Conservation (phyloP, 2,329 filamentous ascomycete genomes). For the Trichophyton rubrum region DNA sequence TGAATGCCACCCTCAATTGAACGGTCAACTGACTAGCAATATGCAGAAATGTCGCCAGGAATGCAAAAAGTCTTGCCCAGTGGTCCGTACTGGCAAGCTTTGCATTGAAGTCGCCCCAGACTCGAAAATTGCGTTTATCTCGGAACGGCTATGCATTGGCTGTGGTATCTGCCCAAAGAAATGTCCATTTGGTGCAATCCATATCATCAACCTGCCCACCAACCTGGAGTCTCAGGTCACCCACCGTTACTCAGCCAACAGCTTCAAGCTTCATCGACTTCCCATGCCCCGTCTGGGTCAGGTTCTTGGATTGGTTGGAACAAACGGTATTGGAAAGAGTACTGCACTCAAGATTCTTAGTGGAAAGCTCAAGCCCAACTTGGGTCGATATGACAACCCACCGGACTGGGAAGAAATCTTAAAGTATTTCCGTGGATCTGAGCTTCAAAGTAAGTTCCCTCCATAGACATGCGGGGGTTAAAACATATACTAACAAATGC, state of each 20-base stretch:
- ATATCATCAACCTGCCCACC: slow-evolving; percentile 99
- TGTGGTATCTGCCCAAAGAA: slow-evolving; percentile 99
- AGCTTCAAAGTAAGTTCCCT: slow-evolving; percentile 67
- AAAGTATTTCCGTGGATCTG: slow-evolving; percentile 94
- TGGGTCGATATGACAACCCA: slow-evolving; percentile 89
- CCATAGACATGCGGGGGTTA: slow-evolving; percentile 4
- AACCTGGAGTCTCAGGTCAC: slow-evolving; percentile 98
- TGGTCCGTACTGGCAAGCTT: slow-evolving; percentile 92
- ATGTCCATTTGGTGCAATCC: slow-evolving; percentile 96
- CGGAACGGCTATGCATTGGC: slow-evolving; percentile 88
- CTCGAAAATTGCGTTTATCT: slow-evolving; percentile 95
- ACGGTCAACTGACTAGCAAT: background rate
- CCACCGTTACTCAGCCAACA: slow-evolving; percentile 97
- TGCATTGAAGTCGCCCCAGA: slow-evolving; percentile 86
- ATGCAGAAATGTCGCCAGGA: slow-evolving; percentile 90
- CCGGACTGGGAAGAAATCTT: slow-evolving; percentile 99
- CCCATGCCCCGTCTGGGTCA: slow-evolving; percentile 93
- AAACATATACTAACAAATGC: slow-evolving; percentile 15
- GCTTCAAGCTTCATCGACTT: slow-evolving; percentile 96
- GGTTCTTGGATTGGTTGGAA: slow-evolving; percentile 90
- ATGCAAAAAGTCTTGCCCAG: slow-evolving; percentile 97
- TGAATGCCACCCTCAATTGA: background rate
- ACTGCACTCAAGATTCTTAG: slow-evolving; percentile 98
- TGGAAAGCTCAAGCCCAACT: slow-evolving; percentile 95
- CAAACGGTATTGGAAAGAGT: slow-evolving; percentile 99